A percentile compares a stretch with the other conserved stretches of the same genome.
Evolutionary conservation across 768 basidiomycete genomes (phyloP).

Genomic region (Suillus plorans): DNA sequence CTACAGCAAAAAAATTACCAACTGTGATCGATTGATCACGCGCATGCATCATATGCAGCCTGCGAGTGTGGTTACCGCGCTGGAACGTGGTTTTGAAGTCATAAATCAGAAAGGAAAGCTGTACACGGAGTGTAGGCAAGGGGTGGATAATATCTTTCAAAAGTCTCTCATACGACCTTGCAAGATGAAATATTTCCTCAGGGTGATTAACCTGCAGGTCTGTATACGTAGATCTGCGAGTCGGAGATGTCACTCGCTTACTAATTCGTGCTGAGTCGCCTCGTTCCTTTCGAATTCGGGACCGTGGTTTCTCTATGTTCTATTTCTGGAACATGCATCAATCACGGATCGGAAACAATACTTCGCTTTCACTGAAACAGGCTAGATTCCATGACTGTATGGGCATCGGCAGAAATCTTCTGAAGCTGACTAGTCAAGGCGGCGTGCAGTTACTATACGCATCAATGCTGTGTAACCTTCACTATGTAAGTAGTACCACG

Average conservation of each 20-base stretch:
- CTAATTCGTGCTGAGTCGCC: no score
- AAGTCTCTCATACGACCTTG: constrained; percentile 23
- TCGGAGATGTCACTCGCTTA: no score
- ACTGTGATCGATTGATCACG: constrained; percentile 72
- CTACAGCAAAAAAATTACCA: constrained; percentile 55
- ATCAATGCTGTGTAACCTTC: neutral
- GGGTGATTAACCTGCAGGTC: neutral
- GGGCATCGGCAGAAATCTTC: no score
- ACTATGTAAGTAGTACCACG: neutral
- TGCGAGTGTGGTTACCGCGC: constrained; percentile 77
- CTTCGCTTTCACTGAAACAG: no score
- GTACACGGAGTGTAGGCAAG: constrained; percentile 64
- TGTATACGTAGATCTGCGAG: no score
- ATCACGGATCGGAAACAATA: no score
- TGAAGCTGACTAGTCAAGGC: neutral
- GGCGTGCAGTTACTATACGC: neutral
- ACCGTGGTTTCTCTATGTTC: no score
- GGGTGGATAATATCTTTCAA: constrained; percentile 25
- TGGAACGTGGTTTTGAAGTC: constrained; percentile 24
- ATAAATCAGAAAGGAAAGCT: neutral
- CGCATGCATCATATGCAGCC: constrained; percentile 65
- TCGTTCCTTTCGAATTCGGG: no score
- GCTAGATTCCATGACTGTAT: no score
- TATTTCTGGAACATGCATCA: no score
- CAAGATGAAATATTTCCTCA: constrained; percentile 68